Evolutionary conservation across 306 rosid genomes (phyloP), one percentile per base, ranked within the genome.

Genomic region (Alnus glutinosa): DNA sequence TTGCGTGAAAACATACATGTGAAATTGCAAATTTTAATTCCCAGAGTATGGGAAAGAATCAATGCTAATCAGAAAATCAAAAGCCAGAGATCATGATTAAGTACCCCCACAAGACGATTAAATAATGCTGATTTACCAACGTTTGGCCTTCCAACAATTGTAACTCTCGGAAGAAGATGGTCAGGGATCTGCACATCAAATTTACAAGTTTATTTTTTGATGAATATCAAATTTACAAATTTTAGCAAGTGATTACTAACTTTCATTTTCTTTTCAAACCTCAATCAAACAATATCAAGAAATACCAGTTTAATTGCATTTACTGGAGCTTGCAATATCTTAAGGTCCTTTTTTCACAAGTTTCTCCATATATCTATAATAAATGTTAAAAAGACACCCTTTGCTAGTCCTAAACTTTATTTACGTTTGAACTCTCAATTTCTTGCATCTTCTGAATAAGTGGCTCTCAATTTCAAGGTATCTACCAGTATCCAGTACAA

Each of bases 91-190:
- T 73, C 80, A 51, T 10, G 75, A 46, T 55, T 55, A 59, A 82
- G 51, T 92, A 95, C 98, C 97, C 94, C 97, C 70, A 92, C 97
- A n/a, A 95, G 90, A 69, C 98, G 93, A 74, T 95, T 95, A 82
- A 89, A 95, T 72, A 95, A 76, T 13, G 98, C 98, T 66, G 98
- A 95, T 85, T 95, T 95, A 75, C 98, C 97, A 81, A 92, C 97
- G 23, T 94, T 92, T n/a, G 98, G 98, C 82, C 97, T 89, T 82
- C 98, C 98, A 78, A 94, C 89, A 75, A 95, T 91, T 75, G 97
- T 93, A 80, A 94, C 89, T 81, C 80, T 89, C 15, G 94, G 93
- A 76, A 94, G 98, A 85, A 91, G 93, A 78, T 84, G 83, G 81
- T 94, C 97, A 32, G 98, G 98, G 83, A 95, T 86, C 98, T 91